Conservation (phyloP, 768 basidiomycete species). For the Lactarius akahatsu region DNA sequence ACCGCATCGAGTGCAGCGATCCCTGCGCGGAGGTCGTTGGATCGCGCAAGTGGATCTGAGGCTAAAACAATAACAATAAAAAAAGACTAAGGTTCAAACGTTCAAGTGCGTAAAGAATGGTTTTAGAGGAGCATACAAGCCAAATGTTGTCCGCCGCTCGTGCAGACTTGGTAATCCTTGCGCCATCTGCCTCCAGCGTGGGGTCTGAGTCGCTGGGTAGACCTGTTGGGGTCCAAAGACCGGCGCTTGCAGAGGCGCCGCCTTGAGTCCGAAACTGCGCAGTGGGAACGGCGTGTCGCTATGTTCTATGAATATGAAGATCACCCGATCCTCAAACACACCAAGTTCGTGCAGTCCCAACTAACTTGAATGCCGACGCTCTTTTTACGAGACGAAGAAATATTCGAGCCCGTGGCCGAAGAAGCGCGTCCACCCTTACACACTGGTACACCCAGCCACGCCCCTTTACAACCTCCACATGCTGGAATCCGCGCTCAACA, state of each 20-base stretch:
- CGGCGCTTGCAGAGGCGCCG: slow-evolving; percentile 17
- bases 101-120: background rate
- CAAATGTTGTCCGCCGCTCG: slow-evolving; percentile 57
- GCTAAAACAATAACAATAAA: slow-evolving; percentile 1
- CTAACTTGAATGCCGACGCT: too few relatives aligned
- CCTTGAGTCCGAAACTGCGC: too few relatives aligned
- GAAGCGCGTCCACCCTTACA: too few relatives aligned
- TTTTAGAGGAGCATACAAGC: slow-evolving; percentile 44
- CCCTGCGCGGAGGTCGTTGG: slow-evolving; percentile 56
- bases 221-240: slow-evolving; percentile 28
- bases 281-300: too few relatives aligned
- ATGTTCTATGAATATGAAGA: slow-evolving; percentile 21
- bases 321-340: slow-evolving; percentile 13
- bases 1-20: slow-evolving; percentile 64
- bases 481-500: too few relatives aligned
- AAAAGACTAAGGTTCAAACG: background rate
- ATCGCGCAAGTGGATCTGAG: slow-evolving; percentile 47
- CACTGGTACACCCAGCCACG: too few relatives aligned
- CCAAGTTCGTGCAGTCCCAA: too few relatives aligned
- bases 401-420: too few relatives aligned
- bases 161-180: slow-evolving; percentile 35
- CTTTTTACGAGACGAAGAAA: too few relatives aligned
- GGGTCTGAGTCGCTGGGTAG: background rate
- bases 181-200: slow-evolving; percentile 56
- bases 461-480: too few relatives aligned